Percentiles rank a stretch among this genome's conserved stretches.
These are phyloP conservation scores for Amyloporia xantha DNA, from an alignment of 768 basidiomycete genomes.

Conservation along the genomic window DNA sequence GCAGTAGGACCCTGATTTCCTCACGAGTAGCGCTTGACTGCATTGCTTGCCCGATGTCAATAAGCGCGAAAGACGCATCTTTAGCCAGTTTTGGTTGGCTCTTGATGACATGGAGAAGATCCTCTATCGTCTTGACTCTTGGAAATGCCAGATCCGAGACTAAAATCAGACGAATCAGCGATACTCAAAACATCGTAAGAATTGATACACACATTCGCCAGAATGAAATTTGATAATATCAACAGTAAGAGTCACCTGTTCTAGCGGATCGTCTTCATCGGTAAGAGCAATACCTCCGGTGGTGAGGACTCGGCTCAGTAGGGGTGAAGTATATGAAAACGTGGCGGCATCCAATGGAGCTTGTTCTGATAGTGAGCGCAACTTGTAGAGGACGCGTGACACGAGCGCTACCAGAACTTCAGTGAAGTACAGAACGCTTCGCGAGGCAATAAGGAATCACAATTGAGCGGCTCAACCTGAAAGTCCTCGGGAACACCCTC, in stretches of 20 bases:
- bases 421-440: neutral
- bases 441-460: slow-evolving; percentile 30
- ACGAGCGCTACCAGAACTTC: slow-evolving; percentile 50
- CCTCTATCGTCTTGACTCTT: slow-evolving; percentile 57
- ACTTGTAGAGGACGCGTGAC: slow-evolving; percentile 77
- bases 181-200: slow-evolving; percentile 2
- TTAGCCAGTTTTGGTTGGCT: slow-evolving; percentile 78
- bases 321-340: slow-evolving; percentile 73
- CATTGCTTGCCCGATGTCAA: slow-evolving; percentile 78
- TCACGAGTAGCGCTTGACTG: slow-evolving; percentile 51
- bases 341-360: slow-evolving; percentile 79
- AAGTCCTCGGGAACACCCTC: slow-evolving; percentile 65
- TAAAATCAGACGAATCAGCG: slow-evolving; percentile 25
- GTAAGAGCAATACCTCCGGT: slow-evolving; percentile 61
- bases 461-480: slow-evolving; percentile 60
- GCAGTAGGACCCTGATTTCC: slow-evolving; percentile 63
- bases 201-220: slow-evolving; percentile 54
- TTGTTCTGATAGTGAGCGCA: slow-evolving; percentile 77
- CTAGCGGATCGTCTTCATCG: slow-evolving; percentile 70
- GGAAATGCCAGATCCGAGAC: slow-evolving; percentile 72
- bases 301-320: slow-evolving; percentile 61
- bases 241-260: slow-evolving; percentile 71
- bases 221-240: slow-evolving; percentile 67
- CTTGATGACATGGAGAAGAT: slow-evolving; percentile 66
- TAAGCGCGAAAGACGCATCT: slow-evolving; percentile 72